Evolutionary conservation across 2,329 filamentous ascomycete genomes (phyloP), one percentile per base, ranked within the genome.

Genomic region (Aspergillus ochraceoroseus): DNA sequence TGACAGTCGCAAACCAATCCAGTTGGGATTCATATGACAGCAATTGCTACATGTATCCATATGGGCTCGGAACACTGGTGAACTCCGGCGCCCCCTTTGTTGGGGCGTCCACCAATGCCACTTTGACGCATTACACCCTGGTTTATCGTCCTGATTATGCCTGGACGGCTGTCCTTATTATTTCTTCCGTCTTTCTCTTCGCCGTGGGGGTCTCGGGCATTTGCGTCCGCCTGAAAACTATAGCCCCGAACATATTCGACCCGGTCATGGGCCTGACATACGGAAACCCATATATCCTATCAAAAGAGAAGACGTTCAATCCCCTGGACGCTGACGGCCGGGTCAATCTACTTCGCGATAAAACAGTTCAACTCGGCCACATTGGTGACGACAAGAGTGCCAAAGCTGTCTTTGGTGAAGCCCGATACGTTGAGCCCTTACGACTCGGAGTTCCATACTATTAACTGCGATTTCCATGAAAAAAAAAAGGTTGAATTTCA

Each of bases 231-330:
- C 4, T 43, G 1, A 38, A 22, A 13, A 43, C 41, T 1, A 18
- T 43, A 7, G 41, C 41, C 3, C 41, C 41, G 1, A 35, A 43
- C 17, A 31, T 43, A 11, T 43, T 43, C 26, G 41, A 43, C 17
- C 34, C 26, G n/a, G 41, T 43, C 1, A 29, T 38, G 9, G 41
- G 30, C 1, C 12, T 43, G 19, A 43, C 41, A 4, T 30, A 43
- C 14, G 17, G 27, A n/a, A 43, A 43, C n/a, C 41, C 30, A 4
- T 43, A 43, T 4, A 31, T 43, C 3, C 11, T 13, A 0, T 15
- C 33, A 12, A 38, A 15, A 2, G 31, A 26, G 3, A 19, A 32
- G 1, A 17, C 31, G 3, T 22, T 34, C 6, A 37, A 39, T 4
- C 41, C 41, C 4, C 19, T 43, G 4, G 41, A 43, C 3, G 27